Percentiles rank a stretch among this genome's conserved stretches.
Conservation (phyloP, 2,329 filamentous ascomycete species). For the Clathrospora elynae region DNA sequence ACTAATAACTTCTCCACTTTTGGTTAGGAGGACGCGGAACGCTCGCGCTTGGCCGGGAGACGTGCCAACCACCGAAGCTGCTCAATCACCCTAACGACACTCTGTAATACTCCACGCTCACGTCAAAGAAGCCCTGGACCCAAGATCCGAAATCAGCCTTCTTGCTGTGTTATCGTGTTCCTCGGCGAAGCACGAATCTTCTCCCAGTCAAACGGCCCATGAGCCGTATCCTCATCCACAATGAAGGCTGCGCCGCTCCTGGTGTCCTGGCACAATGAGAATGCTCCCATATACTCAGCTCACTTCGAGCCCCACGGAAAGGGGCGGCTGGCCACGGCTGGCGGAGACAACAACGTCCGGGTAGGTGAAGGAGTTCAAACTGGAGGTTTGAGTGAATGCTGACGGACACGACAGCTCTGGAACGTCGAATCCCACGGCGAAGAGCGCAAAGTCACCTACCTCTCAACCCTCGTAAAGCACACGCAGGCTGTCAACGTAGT, state of each 20-base stretch:
- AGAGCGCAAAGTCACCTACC: slow-evolving; percentile 85
- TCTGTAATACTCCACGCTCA: slow-evolving; percentile 7
- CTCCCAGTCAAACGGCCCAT: slow-evolving; percentile 17
- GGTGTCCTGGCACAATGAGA: slow-evolving; percentile 98
- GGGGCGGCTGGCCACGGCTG: slow-evolving; percentile 87
- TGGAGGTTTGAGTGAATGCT: slow-evolving; percentile 32
- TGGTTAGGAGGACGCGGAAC: slow-evolving; percentile 29
- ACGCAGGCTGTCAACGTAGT: slow-evolving; percentile 98
- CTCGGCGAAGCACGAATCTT: slow-evolving; percentile 5
- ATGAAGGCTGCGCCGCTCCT: slow-evolving; percentile 98
- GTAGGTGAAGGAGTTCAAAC: slow-evolving; percentile 57
- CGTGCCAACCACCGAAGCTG: slow-evolving; percentile 17
- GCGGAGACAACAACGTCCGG: slow-evolving; percentile 95
- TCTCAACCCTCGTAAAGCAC: slow-evolving; percentile 90
- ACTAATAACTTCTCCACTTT: slow-evolving; percentile 23
- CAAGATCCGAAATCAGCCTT: neutral
- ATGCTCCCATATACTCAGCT: slow-evolving; percentile 93
- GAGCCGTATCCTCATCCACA: slow-evolving; percentile 28
- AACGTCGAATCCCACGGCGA: slow-evolving; percentile 84
- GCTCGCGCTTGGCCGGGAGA: slow-evolving; percentile 22
- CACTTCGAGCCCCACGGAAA: slow-evolving; percentile 95
- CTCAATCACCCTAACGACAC: slow-evolving; percentile 27
- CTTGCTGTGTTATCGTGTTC: slow-evolving; percentile 4
- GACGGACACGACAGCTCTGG: slow-evolving; percentile 71
- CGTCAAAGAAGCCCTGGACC: slow-evolving; percentile 7